Base-by-base conservation (phyloP, 2,329 filamentous ascomycete species). In the Beauveria varroae region DNA sequence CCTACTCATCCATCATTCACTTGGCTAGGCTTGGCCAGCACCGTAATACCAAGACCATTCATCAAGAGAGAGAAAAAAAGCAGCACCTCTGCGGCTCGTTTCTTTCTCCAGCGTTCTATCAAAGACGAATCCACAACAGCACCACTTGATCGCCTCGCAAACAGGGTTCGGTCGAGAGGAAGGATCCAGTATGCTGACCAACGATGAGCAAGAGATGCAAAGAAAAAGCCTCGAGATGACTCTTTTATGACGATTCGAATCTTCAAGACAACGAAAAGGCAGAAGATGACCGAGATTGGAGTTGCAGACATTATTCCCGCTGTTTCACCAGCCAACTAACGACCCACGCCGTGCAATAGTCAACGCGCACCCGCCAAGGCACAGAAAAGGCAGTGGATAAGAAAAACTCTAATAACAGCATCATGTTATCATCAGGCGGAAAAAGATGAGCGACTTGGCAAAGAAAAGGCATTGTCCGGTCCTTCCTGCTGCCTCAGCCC, bases 261-360 rank as follows among this genome's bases (percentile, higher is more conserved):
- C 9, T 37, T 37, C 6, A 9, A 26, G 34, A 37, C 5, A 37
- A 37, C 12, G 12, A 37, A 14, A 3, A 37, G 34, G 34, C 34
- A 14, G 5, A 14, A 14, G 34, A 37, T 12, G 34, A 20, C 12
- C n/a, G 20, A 20, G 24, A 50, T 24, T 30, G 24, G 30, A 50
- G 22, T n/a, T 49, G 55, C 44, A 14, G 20, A 37, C 18, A n/a
- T 57, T 57, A 57, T 57, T 57, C 43, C 54, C 54, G 54, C 54
- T n/a, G 43, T 49, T 57, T 57, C 44, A 50, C 55, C 20, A 57
- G 54, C 10, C 26, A 26, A 47, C 16, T 18, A 30, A 22, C 30
- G 44, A 30, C 30, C 55, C 55, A 28, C 55, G 44, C 28, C 9
- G 18, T 26, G 30, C 43, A 20, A 12, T 34, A 53, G n/a, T 53